These are phyloP conservation scores for Atkinsonella hypoxylon DNA, from an alignment of 2,329 filamentous ascomycete genomes.

Conservation along the genomic window DNA sequence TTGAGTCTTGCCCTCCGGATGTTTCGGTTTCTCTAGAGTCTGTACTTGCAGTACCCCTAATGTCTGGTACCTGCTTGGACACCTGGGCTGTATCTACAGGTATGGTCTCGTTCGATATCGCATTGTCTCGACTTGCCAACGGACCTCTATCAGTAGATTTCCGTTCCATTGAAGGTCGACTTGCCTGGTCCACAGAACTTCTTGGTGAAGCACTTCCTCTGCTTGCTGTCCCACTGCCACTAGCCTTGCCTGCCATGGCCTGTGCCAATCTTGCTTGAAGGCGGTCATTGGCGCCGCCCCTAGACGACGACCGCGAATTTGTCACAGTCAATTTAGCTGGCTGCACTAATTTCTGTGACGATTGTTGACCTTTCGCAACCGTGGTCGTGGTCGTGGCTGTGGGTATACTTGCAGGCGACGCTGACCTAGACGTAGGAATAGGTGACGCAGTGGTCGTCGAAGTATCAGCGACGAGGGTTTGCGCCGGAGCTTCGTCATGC, in stretches of 20 bases:
- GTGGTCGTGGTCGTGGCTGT: not conserved
- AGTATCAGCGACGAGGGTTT: slow-evolving; percentile 8
- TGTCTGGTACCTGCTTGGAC: not conserved
- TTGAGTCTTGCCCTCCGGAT: not conserved
- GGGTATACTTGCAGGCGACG: not conserved
- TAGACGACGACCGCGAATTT: slow-evolving; percentile 53
- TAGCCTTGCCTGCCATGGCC: slow-evolving; percentile 64
- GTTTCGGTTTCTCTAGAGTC: not conserved
- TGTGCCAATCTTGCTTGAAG: slow-evolving; percentile 83
- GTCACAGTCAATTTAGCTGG: slow-evolving; percentile 18
- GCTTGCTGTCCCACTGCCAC: slow-evolving; percentile 26
- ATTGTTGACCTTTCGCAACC: slow-evolving; percentile 16
- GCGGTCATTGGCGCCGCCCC: slow-evolving; percentile 58
- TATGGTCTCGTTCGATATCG: no score
- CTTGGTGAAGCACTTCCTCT: slow-evolving; percentile 25
- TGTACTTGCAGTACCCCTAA: not conserved
- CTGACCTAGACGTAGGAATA: not conserved
- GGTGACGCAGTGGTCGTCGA: slow-evolving; percentile 1
- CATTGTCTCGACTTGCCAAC: not conserved
- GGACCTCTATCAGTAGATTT: slow-evolving; percentile 15
- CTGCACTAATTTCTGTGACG: slow-evolving; percentile 12
- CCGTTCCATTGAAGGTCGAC: slow-evolving; percentile 17
- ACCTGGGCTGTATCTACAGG: not conserved
- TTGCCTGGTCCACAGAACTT: slow-evolving; percentile 23
- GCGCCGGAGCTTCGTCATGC: slow-evolving; percentile 38